Conservation (phyloP, 768 basidiomycete genomes). For the Lactarius indigo region DNA sequence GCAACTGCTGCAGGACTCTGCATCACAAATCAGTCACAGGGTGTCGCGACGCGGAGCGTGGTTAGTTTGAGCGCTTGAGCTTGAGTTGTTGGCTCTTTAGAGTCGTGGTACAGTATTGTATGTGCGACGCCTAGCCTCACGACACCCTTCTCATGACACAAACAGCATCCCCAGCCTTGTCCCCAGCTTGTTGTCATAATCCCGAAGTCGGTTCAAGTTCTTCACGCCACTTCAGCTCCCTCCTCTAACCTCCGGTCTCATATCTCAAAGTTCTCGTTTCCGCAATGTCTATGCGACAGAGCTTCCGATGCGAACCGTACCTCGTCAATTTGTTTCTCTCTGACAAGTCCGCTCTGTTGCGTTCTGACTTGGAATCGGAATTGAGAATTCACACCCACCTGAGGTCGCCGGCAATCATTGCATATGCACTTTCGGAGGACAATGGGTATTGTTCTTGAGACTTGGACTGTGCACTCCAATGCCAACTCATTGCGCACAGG, state of each 20-base stretch:
- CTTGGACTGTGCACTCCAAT: too few species aligned
- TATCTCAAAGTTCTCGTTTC: too few species aligned
- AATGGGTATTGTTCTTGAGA: too few species aligned
- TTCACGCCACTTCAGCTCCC: neutral
- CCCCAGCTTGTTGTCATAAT: neutral
- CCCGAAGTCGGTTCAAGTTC: neutral
- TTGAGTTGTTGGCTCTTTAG: neutral
- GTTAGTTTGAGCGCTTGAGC: neutral
- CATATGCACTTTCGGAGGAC: too few species aligned
- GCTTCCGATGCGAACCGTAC: neutral
- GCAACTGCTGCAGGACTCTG: conserved; percentile 26
- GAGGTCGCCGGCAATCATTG: too few species aligned
- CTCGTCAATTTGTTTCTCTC: neutral
- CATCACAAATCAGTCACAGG: conserved; percentile 2
- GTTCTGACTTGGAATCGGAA: too few species aligned
- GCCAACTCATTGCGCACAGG: too few species aligned
- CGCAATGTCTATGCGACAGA: neutral
- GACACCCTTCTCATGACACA: too few species aligned
- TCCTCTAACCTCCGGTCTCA: neutral
- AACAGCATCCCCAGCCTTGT: neutral
- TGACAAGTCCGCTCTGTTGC: too few species aligned
- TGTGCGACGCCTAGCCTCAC: neutral
- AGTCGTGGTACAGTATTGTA: too few species aligned
- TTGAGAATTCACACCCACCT: too few species aligned
- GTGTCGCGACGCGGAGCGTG: too few species aligned